Conservation (phyloP, 2,329 filamentous ascomycete species). For the Blastomyces silverae region DNA sequence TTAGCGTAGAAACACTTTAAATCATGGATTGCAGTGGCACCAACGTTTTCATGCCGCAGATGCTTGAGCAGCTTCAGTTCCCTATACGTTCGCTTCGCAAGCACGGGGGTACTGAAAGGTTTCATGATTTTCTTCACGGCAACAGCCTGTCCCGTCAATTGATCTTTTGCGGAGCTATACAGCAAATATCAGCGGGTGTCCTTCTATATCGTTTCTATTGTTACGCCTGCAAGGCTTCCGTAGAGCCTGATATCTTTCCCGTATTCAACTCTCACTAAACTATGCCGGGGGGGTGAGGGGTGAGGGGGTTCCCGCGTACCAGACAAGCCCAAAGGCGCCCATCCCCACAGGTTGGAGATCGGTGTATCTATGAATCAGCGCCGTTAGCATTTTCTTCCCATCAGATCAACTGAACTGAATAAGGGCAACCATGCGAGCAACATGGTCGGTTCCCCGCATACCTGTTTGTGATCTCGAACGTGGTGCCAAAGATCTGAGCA, state of each 20-base stretch:
- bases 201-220: not conserved
- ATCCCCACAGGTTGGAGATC: constrained; percentile 98
- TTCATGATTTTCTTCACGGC: constrained; percentile 99
- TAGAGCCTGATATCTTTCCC: not conserved
- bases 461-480: constrained; percentile 99
- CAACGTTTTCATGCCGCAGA: constrained; percentile 89
- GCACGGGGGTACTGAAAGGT: constrained; percentile 97
- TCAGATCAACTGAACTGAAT: not conserved
- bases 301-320: constrained; percentile 53
- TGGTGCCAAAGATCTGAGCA: constrained; percentile 98
- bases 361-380: constrained; percentile 62
- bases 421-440: not conserved
- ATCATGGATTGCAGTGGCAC: constrained; percentile 22
- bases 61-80: constrained; percentile 98
- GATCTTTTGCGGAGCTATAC: constrained; percentile 85
- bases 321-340: constrained; percentile 97
- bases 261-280: not conserved
- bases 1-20: constrained; percentile 3
- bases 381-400: not conserved
- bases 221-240: not conserved
- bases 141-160: constrained; percentile 93
- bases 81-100: constrained; percentile 95
- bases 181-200: constrained; percentile 13
- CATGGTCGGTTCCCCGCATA: constrained; percentile 40
- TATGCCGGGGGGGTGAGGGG: not conserved